Base-by-base conservation (phyloP, 2,329 filamentous ascomycete species). In the Aspergillus puulaauensis region DNA sequence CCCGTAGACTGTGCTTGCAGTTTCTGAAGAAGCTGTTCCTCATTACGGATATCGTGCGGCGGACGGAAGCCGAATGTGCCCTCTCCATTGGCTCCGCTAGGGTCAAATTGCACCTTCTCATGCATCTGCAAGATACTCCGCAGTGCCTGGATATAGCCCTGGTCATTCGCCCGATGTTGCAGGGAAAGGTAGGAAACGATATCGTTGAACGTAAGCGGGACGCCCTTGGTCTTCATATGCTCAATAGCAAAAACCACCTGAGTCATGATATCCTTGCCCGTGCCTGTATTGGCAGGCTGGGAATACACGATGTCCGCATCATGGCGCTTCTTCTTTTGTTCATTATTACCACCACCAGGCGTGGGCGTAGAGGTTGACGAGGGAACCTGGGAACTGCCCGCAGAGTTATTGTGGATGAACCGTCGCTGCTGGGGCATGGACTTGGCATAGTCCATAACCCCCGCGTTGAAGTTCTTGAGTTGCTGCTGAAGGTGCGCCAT, bases 221-320 rank as follows among this genome's bases (percentile, higher is more conserved):
- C 78, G 58, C 85, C 84, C 70, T 88, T 87, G 71, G 88, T 87
- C 63, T 85, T 85, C 77, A 96, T 85, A 72, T 91, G 90, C 61
- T 93, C 86, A 71, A 96, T 87, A 19, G 91, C 91, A 76, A 92
- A 96, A 57, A 89, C 85, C 71, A 97, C 88, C 73, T 96, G 90
- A 12, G 92, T 96, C 79, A 91, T 88, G 73, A 95, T 86, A 74
- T 93, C 89, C 59, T 83, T 83, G 64, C 92, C 91, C 52, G 88
- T 90, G 70, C 88, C 89, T 15, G 86, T 90, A 68, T 88, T 86
- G 63, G 84, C 83, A 19, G 90, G 90, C 77, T 93, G 90, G 56
- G 90, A 93, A 76, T 87, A 93, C 53, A 90, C 73, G 43, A 76
- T 74, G 43, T 77, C 75, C 5, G 68, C 68, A 67, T 83, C 83